A percentile compares a stretch with the other conserved stretches of the same genome.
Evolutionary conservation across 345 rosid species (phyloP).

Genomic region (Populus nigra): DNA sequence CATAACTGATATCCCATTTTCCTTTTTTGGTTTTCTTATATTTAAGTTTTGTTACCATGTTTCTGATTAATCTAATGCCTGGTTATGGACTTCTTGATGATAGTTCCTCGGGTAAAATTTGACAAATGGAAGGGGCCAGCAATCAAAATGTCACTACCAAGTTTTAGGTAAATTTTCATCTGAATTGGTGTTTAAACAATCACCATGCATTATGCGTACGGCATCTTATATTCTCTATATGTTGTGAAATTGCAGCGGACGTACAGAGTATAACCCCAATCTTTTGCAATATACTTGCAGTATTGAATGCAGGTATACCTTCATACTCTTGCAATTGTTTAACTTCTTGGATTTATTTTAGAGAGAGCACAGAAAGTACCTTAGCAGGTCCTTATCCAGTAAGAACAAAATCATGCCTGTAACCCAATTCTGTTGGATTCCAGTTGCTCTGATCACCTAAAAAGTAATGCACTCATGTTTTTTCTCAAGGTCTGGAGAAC

Average conservation of each 20-base stretch:
- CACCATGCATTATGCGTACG: neutral
- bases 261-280: conserved; percentile 53
- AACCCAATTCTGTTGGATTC: neutral
- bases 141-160: conserved; percentile 78
- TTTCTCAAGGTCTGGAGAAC: neutral
- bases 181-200: neutral
- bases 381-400: neutral
- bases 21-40: neutral
- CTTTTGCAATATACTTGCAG: conserved; percentile 84
- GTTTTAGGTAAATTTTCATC: conserved; percentile 63
- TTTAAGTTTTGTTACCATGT: neutral
- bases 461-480: neutral
- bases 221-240: neutral
- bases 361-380: neutral
- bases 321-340: neutral
- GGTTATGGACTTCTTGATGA: conserved; percentile 17
- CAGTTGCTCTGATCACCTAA: neutral
- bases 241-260: conserved; percentile 60
- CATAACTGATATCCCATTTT: neutral
- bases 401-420: neutral
- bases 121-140: conserved; percentile 62
- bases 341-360: neutral
- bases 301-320: conserved; percentile 69
- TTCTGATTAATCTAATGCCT: neutral
- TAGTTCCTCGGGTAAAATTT: conserved; percentile 38